Evolutionary conservation across 192 early-diverging fungal genomes (phyloP).

Genomic region (Entomortierella lignicola): DNA sequence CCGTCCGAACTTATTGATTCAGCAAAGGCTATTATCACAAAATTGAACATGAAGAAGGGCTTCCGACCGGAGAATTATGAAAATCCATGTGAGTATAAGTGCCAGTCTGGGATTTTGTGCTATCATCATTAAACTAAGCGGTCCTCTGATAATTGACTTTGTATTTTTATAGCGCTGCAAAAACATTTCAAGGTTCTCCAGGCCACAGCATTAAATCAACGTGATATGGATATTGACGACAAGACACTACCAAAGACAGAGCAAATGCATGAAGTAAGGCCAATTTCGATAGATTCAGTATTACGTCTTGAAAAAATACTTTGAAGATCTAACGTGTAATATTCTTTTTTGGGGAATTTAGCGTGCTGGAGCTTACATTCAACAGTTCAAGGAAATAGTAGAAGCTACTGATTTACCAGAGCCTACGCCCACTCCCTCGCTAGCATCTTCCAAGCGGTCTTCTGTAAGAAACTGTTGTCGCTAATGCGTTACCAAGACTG

Average conservation of each 20-base stretch:
- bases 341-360: no score
- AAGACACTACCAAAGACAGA: slow-evolving; percentile 49
- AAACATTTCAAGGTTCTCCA: slow-evolving; percentile 55
- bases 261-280: slow-evolving; percentile 39
- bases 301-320: no score
- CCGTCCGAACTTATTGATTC: slow-evolving; percentile 47
- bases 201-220: slow-evolving; percentile 52
- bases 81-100: slow-evolving; percentile 50
- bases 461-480: slow-evolving; percentile 15
- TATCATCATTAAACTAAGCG: no score
- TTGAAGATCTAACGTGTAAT: no score
- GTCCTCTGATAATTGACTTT: background rate
- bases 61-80: slow-evolving; percentile 54
- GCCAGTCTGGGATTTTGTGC: no score
- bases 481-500: background rate
- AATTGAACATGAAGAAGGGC: slow-evolving; percentile 55
- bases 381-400: slow-evolving; percentile 33
- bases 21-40: slow-evolving; percentile 41
- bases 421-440: background rate
- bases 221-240: slow-evolving; percentile 56
- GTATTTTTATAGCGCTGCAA: slow-evolving; percentile 42
- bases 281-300: no score
- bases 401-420: slow-evolving; percentile 13
- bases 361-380: slow-evolving; percentile 52
- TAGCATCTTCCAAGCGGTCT: slow-evolving; percentile 14